phyloP scores from a whole-genome alignment of 2,329 filamentous ascomycete genomes.

The Clarireedia homoeocarpa region DNA sequence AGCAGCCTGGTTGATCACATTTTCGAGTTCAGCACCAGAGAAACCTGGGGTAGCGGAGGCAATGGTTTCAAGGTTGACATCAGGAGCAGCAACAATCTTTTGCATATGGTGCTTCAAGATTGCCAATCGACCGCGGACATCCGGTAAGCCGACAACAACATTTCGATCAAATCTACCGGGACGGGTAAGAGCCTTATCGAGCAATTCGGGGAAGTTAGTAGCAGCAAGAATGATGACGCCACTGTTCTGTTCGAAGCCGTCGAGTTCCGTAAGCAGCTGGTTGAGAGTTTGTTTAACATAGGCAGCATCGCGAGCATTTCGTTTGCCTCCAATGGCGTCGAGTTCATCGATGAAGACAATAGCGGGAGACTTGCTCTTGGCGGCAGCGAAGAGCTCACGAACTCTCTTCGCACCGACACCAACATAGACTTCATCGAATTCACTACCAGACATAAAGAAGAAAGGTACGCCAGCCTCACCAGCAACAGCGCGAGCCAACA shows the following conservation, averaged over 20 bases:
- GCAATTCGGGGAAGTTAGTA: conserved; percentile 88
- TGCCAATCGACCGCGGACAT: conserved; percentile 85
- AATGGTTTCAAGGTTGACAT: conserved; percentile 77
- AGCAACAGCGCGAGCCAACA: conserved; percentile 89
- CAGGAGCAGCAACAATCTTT: conserved; percentile 72
- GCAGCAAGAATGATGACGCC: conserved; percentile 94
- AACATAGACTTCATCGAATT: conserved; percentile 98
- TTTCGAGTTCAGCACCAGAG: conserved; percentile 92
- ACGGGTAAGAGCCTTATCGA: conserved; percentile 90
- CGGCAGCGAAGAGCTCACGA: conserved; percentile 79
- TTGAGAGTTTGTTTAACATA: conserved; percentile 98
- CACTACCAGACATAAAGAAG: conserved; percentile 99
- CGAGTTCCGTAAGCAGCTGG: conserved; percentile 90
- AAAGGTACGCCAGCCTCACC: conserved; percentile 97
- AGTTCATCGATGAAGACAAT: conserved; percentile 96
- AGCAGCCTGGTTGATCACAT: conserved; percentile 92
- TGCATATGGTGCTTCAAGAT: conserved; percentile 92
- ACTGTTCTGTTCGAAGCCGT: conserved; percentile 91
- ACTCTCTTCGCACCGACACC: conserved; percentile 95
- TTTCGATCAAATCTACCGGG: conserved; percentile 95
- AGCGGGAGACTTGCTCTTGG: conserved; percentile 76
- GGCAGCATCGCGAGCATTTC: conserved; percentile 85
- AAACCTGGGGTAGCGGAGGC: conserved; percentile 85
- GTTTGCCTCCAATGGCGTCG: conserved; percentile 88
- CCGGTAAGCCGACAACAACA: conserved; percentile 79